Evolutionary conservation across 345 rosid species (phyloP), one percentile per base, ranked within the genome.

Genomic region (Passiflora organensis): DNA sequence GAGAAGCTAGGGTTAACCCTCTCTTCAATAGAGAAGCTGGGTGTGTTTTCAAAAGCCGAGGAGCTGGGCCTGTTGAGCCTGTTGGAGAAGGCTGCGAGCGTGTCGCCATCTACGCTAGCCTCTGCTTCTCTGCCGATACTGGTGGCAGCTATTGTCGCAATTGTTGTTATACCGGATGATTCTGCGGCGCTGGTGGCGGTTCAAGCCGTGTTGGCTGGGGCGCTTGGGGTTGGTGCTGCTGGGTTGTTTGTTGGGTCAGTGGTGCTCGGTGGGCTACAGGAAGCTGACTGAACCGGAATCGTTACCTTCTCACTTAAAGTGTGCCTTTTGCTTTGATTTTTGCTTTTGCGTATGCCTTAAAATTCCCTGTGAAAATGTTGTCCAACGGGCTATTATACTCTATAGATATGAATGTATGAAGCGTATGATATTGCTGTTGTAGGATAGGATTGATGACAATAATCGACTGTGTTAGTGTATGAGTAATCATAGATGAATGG

Each of bases 41-140:
- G 85, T 2, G 56, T 93, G 21, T 82, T 93, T 59, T 93, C 95
- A 4, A 93, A 88, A 69, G 96, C 99, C 0, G 98, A 91, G 80
- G 84, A 88, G 53, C 72, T 93, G 45, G 95, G 96, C 15, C 77
- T 93, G 4, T 74, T 93, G 64, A 88, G 96, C 63, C 67, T 93
- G 56, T 68, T 93, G 28, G 95, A 88, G 71, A 89, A 78, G 22
- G 43, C 65, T 4, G 91, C 81, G 0, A 64, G 78, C 13, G 77
- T 73, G 0, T 84, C 93, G 0, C 99, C 99, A 0, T 60, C 98
- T 0, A 58, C 73, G 2, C 62, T 91, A 10, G 96, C 98, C 13
- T 86, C 98, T 0, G 93, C 89, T 11, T 50, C 93, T 1, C 75
- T 91, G 39, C 98, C 98, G 0, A 68, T 65, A 16, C n/a, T 81